A percentile compares a stretch with the other conserved stretches of the same genome.
Conservation (phyloP, 129 eudicot species). For the Solidago caesia region DNA sequence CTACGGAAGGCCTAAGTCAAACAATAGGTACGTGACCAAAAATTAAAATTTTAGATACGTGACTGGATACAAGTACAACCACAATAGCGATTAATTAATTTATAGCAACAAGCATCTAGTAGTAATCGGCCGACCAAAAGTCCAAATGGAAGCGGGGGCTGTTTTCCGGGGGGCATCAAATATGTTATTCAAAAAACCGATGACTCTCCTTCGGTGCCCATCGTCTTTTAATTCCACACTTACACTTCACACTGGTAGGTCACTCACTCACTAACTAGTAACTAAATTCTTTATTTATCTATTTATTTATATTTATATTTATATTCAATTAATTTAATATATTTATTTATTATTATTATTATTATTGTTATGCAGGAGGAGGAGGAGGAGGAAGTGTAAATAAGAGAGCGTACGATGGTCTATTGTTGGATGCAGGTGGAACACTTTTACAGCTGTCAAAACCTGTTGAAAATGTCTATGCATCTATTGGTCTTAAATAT, state of each 20-base stretch:
- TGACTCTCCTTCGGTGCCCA: constrained; percentile 39
- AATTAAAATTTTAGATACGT: too few species aligned
- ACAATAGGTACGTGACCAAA: too few species aligned
- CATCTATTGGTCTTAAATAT: constrained; percentile 70
- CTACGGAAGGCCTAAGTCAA: too few species aligned
- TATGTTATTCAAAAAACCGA: constrained; percentile 27
- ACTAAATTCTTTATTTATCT: too few species aligned
- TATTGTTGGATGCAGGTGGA: constrained; percentile 94
- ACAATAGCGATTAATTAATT: neutral
- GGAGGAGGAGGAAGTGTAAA: constrained; percentile 20
- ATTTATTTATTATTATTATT: neutral
- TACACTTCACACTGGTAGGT: constrained; percentile 45
- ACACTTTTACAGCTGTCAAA: constrained; percentile 82
- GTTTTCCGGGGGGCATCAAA: constrained; percentile 50
- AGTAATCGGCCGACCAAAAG: constrained; percentile 23
- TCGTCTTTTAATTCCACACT: constrained; percentile 33
- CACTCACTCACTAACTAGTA: neutral
- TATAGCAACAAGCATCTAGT: constrained; percentile 28
- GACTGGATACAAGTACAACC: too few species aligned
- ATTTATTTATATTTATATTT: neutral
- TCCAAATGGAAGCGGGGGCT: constrained; percentile 49
- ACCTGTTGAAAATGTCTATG: constrained; percentile 73
- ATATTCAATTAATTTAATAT: neutral
- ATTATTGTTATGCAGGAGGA: constrained; percentile 14
- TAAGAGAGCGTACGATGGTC: constrained; percentile 63